Conservation (phyloP, 805 yeast genomes). For the Nakazawaea siamensis region DNA sequence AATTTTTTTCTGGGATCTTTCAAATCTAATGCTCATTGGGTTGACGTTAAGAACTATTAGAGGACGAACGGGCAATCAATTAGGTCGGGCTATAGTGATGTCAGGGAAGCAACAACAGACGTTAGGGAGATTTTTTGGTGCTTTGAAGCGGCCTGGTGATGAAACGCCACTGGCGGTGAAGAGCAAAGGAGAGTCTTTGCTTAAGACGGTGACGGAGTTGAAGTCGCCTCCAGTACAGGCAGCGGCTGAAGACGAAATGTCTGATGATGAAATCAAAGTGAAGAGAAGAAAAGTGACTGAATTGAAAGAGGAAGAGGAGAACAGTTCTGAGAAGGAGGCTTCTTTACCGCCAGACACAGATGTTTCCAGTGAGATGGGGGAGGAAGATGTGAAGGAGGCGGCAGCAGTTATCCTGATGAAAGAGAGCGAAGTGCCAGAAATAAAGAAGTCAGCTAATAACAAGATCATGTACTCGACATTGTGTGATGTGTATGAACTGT, state of each 20-base stretch:
- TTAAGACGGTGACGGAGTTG: not conserved
- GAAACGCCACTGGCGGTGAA: conserved; percentile 6
- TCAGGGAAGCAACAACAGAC: conserved; percentile 11
- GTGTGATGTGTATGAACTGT: conserved; percentile 61
- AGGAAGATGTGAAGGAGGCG: not conserved
- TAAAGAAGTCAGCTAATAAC: conserved; percentile 4
- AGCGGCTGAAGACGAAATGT: not conserved
- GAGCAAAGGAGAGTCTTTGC: not conserved
- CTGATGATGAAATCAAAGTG: not conserved
- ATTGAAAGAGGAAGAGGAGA: not conserved
- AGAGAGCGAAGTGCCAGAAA: conserved; percentile 1
- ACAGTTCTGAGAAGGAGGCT: not conserved
- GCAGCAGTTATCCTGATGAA: not conserved
- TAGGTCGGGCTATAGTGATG: not conserved
- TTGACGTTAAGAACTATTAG: too few relatives aligned
- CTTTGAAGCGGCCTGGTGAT: conserved; percentile 9
- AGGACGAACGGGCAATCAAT: too few relatives aligned
- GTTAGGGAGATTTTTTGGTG: conserved; percentile 9
- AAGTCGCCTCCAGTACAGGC: not conserved
- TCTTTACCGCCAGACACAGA: not conserved
- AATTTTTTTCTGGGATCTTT: too few relatives aligned
- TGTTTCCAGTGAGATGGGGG: conserved; percentile 1
- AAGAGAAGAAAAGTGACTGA: not conserved
- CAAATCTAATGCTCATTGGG: too few relatives aligned
- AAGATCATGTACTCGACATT: conserved; percentile 31